phyloP scores from a whole-genome alignment of 2,329 filamentous ascomycete genomes.

The Neopestalotiopsis clavispora region DNA sequence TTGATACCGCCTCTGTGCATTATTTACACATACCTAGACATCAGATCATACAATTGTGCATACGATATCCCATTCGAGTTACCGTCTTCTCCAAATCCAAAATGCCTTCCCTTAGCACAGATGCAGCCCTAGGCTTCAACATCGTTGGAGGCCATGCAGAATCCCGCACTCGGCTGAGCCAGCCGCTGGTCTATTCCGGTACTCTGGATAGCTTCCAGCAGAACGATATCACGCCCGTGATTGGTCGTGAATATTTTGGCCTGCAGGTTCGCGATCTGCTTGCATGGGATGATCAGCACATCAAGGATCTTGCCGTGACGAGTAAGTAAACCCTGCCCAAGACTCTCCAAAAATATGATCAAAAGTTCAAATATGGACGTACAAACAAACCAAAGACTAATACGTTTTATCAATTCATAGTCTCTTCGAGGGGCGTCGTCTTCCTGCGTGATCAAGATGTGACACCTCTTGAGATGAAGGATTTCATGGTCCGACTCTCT shows the following conservation, averaged over 20 bases:
- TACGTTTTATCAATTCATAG: conserved; percentile 21
- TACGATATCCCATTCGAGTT: background rate
- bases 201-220: conserved; percentile 44
- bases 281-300: conserved; percentile 24
- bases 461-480: conserved; percentile 47
- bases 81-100: conserved; percentile 13
- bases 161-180: conserved; percentile 27
- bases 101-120: conserved; percentile 40
- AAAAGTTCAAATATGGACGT: background rate
- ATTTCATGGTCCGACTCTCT: conserved; percentile 49
- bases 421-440: conserved; percentile 54
- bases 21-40: background rate
- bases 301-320: conserved; percentile 31
- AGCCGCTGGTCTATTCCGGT: conserved; percentile 46
- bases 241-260: conserved; percentile 38
- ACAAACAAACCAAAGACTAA: background rate
- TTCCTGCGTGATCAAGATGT: conserved; percentile 55
- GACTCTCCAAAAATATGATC: background rate
- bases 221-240: conserved; percentile 38
- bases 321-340: conserved; percentile 26
- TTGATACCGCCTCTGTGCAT: background rate
- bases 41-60: conserved; percentile 3
- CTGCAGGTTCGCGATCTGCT: conserved; percentile 37
- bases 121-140: conserved; percentile 23
- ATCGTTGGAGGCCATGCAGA: conserved; percentile 31